A percentile compares a stretch with the other conserved stretches of the same genome.
Conservation (phyloP, 2,329 filamentous ascomycete species). For the Colletotrichum incanum region DNA sequence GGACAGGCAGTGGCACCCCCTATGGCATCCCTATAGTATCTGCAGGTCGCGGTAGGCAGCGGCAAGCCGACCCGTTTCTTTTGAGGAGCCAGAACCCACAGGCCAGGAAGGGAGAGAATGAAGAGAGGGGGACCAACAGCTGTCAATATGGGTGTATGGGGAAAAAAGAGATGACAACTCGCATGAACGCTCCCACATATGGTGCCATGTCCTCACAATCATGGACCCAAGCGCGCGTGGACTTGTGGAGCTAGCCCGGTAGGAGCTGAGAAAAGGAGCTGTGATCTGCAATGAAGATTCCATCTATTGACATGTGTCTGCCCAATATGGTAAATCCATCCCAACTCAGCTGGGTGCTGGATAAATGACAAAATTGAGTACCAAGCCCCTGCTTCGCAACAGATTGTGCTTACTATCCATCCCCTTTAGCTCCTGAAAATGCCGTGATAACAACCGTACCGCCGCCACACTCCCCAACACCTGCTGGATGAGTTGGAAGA, state of each 20-base stretch:
- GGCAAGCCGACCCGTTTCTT: conserved; percentile 6
- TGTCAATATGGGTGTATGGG: conserved; percentile 13
- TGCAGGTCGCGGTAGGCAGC: conserved; percentile 16
- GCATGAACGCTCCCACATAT: conserved; percentile 17
- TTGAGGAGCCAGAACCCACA: not conserved
- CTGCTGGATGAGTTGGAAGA: conserved; percentile 40
- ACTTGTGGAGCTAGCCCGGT: not conserved
- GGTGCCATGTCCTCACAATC: conserved; percentile 35
- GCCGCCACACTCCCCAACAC: conserved; percentile 41
- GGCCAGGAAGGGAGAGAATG: not conserved
- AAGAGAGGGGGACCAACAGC: not conserved
- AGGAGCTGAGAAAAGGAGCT: not conserved
- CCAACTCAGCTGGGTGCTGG: not conserved
- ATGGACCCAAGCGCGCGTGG: conserved; percentile 15
- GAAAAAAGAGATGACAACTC: conserved; percentile 16
- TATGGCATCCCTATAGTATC: not conserved
- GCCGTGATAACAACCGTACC: conserved; percentile 40
- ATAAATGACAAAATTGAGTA: conserved; percentile 27
- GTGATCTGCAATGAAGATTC: conserved; percentile 26
- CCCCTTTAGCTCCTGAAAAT: conserved; percentile 43
- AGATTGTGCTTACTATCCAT: conserved; percentile 25
- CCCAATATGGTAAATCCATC: conserved; percentile 25
- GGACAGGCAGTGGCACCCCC: not conserved
- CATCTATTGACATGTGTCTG: conserved; percentile 36
- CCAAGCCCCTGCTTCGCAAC: conserved; percentile 35